A percentile compares a stretch with the other conserved stretches of the same genome.
Conservation (phyloP, 805 yeast species). For the Hanseniaspora mollemarum region DNA sequence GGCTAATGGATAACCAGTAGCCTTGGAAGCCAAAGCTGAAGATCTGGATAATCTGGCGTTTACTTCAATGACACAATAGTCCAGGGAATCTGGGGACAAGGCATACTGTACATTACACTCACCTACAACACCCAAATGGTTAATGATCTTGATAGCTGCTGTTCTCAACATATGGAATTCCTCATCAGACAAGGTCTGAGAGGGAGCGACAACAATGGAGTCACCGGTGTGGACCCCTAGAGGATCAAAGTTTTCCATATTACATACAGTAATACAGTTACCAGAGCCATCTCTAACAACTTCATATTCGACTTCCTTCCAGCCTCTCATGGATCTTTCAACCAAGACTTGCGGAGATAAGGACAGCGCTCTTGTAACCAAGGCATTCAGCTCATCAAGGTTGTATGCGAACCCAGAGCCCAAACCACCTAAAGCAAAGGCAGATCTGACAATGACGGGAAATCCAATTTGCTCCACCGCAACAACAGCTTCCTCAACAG, state of each 20-base stretch:
- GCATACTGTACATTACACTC: constrained; percentile 98
- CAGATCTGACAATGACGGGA: constrained; percentile 96
- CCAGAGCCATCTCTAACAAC: constrained; percentile 96
- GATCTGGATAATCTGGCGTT: constrained; percentile 96
- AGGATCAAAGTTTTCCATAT: constrained; percentile 98
- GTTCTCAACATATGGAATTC: constrained; percentile 97
- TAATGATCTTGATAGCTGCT: constrained; percentile 91
- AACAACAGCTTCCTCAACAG: constrained; percentile 65
- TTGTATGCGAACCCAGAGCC: constrained; percentile 97
- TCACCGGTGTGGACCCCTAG: constrained; percentile 98
- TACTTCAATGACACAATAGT: constrained; percentile 94
- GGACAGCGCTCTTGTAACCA: constrained; percentile 87
- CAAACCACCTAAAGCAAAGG: constrained; percentile 92
- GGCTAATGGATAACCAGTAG: constrained; percentile 96
- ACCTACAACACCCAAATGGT: constrained; percentile 98
- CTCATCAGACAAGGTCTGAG: constrained; percentile 92
- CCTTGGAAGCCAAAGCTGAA: constrained; percentile 97
- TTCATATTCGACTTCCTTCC: constrained; percentile 98
- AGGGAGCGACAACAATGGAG: constrained; percentile 96
- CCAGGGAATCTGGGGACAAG: constrained; percentile 82
- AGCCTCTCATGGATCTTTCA: constrained; percentile 95
- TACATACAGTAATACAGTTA: constrained; percentile 97
- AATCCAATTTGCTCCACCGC: constrained; percentile 83
- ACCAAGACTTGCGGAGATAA: constrained; percentile 91
- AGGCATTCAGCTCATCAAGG: constrained; percentile 65